Conservation (phyloP, 2,329 filamentous ascomycete genomes). For the Myriosclerotinia curreyana region DNA sequence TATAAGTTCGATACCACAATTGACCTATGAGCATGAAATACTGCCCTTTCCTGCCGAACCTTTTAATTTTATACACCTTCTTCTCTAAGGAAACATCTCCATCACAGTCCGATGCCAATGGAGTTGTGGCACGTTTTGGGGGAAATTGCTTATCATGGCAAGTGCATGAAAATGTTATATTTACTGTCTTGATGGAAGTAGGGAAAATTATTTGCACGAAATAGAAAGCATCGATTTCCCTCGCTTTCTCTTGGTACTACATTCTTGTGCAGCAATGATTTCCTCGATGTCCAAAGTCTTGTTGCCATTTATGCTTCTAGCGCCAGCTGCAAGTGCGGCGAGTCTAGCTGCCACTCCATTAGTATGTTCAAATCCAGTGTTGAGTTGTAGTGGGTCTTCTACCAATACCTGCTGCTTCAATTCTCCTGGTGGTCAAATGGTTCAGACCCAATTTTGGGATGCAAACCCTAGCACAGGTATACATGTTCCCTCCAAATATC, state of each 20-base stretch:
- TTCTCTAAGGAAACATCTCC: constrained; percentile 6
- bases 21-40: constrained; percentile 17
- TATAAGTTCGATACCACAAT: constrained; percentile 10
- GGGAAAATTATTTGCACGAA: not conserved
- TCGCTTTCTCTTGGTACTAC: constrained; percentile 7
- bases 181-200: not conserved
- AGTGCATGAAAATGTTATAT: constrained; percentile 17
- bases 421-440: constrained; percentile 65
- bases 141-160: constrained; percentile 18
- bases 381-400: constrained; percentile 53
- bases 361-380: constrained; percentile 32
- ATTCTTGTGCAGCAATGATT: constrained; percentile 11
- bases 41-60: not conserved
- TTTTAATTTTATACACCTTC: constrained; percentile 16
- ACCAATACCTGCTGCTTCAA: constrained; percentile 72
- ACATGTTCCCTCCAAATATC: not conserved
- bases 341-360: constrained; percentile 30
- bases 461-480: constrained; percentile 52
- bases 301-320: constrained; percentile 18
- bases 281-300: constrained; percentile 9
- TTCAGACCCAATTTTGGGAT: constrained; percentile 79
- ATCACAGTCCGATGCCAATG: not conserved
- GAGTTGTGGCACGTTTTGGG: constrained; percentile 15
- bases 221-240: constrained; percentile 14
- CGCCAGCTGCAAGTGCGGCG: constrained; percentile 18